Conservation (phyloP, 768 basidiomycete species). For the Russula lepida region DNA sequence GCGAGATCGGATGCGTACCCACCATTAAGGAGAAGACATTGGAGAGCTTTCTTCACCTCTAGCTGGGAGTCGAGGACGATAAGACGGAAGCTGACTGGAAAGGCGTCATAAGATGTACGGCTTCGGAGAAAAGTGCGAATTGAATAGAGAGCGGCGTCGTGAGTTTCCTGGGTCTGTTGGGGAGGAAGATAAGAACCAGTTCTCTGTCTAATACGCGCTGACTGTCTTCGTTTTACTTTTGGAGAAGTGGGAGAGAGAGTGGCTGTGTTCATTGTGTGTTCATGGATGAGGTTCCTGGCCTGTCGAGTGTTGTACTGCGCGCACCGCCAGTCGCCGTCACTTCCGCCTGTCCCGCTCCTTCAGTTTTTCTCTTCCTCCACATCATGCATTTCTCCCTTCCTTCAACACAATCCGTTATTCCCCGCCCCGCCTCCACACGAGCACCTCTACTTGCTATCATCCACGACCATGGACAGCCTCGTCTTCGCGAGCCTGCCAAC, state of each 20-base stretch:
- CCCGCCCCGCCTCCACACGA: neutral
- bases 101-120: constrained; percentile 89
- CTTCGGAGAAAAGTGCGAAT: constrained; percentile 81
- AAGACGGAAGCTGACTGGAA: constrained; percentile 92
- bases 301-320: neutral
- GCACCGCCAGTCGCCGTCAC: neutral
- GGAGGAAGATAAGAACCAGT: constrained; percentile 53
- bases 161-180: constrained; percentile 45
- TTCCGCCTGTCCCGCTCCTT: neutral
- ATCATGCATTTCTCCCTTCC: neutral
- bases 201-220: constrained; percentile 43
- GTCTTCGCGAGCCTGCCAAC: constrained; percentile 26
- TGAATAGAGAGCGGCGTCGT: constrained; percentile 55
- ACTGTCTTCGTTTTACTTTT: constrained; percentile 46
- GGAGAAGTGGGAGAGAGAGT: constrained; percentile 47
- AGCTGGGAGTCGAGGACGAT: constrained; percentile 96
- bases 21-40: constrained; percentile 82
- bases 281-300: neutral
- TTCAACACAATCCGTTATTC: neutral
- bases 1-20: constrained; percentile 2
- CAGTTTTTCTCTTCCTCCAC: neutral
- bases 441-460: constrained; percentile 1
- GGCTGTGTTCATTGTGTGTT: constrained; percentile 32
- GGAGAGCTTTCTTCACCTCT: constrained; percentile 90
- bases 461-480: constrained; percentile 7